phyloP scores from a whole-genome alignment of 352 stramenopile genomes.

The Blastocystis sp. region DNA sequence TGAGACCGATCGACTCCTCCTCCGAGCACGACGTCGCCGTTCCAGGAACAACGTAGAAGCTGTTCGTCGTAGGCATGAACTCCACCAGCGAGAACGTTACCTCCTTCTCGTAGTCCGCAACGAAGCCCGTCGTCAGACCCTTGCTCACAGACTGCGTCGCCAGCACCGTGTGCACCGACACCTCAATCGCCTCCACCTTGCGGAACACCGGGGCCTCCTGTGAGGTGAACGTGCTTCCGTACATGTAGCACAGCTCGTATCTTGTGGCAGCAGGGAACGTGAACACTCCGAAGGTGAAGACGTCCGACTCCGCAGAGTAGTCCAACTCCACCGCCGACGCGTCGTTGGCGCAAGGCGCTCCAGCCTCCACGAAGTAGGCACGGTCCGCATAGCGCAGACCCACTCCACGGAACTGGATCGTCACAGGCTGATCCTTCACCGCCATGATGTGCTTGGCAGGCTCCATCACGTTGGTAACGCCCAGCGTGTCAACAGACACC shows the following conservation, averaged over 20 bases:
- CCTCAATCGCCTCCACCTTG: conserved; percentile 1
- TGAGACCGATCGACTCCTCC: not conserved
- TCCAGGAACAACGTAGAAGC: not conserved
- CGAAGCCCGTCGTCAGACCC: not conserved
- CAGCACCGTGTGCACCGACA: conserved; percentile 28
- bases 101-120: conserved; percentile 42
- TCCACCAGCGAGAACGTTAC: conserved; percentile 49
- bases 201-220: not conserved
- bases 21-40: not conserved
- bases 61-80: not conserved
- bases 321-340: not conserved
- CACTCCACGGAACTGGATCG: conserved; percentile 48
- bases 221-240: not conserved
- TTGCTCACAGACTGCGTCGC: not conserved
- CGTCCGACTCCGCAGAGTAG: not conserved
- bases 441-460: not conserved
- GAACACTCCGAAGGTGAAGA: conserved; percentile 37
- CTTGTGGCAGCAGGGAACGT: not conserved
- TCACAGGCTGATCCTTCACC: conserved; percentile 35
- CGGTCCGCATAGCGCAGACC: conserved; percentile 13
- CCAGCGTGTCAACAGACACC: conserved; percentile 28
- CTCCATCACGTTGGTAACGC: not conserved
- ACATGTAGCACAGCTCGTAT: conserved; percentile 55
- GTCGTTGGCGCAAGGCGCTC: not conserved
- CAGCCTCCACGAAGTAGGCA: conserved; percentile 29